Conservation (phyloP, 2,329 filamentous ascomycete species). For the Arthrobotrys pseudoclavata region DNA sequence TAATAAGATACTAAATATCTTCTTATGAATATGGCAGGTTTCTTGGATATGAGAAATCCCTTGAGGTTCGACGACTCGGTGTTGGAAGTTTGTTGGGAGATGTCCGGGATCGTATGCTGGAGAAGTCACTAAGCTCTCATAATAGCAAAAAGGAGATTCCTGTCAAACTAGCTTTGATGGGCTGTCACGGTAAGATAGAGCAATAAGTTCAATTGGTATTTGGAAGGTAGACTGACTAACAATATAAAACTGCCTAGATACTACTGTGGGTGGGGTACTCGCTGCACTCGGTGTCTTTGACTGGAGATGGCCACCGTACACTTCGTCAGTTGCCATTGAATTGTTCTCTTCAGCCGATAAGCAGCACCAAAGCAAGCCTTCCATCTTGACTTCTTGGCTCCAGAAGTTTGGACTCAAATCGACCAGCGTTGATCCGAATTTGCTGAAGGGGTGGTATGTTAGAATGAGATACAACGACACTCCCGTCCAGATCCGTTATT, state of each 20-base stretch:
- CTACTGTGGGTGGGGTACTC: conserved; percentile 85
- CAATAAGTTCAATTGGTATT: neutral
- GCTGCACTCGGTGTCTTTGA: conserved; percentile 84
- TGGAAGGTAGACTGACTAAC: neutral
- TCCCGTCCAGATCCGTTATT: conserved; percentile 85
- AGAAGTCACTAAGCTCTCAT: conserved; percentile 73
- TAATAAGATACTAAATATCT: neutral
- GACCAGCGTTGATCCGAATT: conserved; percentile 66
- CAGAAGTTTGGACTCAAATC: conserved; percentile 52
- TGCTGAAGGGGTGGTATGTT: conserved; percentile 84
- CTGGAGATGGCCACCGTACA: conserved; percentile 89
- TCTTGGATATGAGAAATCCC: conserved; percentile 83
- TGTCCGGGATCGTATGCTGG: conserved; percentile 80
- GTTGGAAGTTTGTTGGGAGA: conserved; percentile 89
- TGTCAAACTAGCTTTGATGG: conserved; percentile 62
- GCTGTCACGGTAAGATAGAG: conserved; percentile 62
- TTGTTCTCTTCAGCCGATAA: conserved; percentile 75
- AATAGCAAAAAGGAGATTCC: conserved; percentile 68
- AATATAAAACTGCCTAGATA: conserved; percentile 73
- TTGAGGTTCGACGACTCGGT: conserved; percentile 88
- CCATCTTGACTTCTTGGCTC: conserved; percentile 47
- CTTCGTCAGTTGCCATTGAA: conserved; percentile 90
- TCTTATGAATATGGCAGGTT: conserved; percentile 73
- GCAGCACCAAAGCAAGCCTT: conserved; percentile 30
- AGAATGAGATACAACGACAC: conserved; percentile 91